Evolutionary conservation across 352 stramenopile genomes (phyloP).

Genomic region (Globisporangium ultimum): DNA sequence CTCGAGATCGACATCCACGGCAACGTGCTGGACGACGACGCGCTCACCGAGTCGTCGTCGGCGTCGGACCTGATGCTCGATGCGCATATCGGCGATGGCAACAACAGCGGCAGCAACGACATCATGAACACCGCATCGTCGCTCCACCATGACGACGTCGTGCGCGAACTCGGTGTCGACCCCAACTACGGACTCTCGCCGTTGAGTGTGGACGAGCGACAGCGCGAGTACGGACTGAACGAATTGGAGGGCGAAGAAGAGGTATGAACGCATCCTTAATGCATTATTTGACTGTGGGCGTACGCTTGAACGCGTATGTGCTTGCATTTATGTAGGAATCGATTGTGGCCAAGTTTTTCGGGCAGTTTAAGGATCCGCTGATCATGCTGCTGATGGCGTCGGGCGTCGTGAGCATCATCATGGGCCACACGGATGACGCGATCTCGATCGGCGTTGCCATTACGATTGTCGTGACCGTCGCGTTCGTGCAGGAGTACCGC

Average conservation of each 20-base stretch:
- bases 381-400: conserved; percentile 95
- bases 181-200: conserved; percentile 54
- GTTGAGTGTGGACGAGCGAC: conserved; percentile 50
- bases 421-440: conserved; percentile 95
- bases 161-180: conserved; percentile 65
- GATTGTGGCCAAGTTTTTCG: conserved; percentile 89
- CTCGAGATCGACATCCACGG: conserved; percentile 11
- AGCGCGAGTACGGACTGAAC: conserved; percentile 70
- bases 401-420: conserved; percentile 85
- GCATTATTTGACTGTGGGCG: not conserved
- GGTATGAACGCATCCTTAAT: conserved; percentile 9
- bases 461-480: conserved; percentile 96
- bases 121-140: conserved; percentile 27
- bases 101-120: not conserved
- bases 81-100: not conserved
- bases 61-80: conserved; percentile 6
- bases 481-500: conserved; percentile 90
- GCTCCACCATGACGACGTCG: conserved; percentile 49
- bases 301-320: not conserved
- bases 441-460: conserved; percentile 95
- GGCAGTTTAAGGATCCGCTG: conserved; percentile 96
- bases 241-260: conserved; percentile 70
- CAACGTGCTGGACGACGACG: conserved; percentile 4
- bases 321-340: conserved; percentile 33
- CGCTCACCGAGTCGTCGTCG: conserved; percentile 16